These are phyloP conservation scores for Lolium multiflorum DNA, from an alignment of 176 grass and related monocot species.

Conservation along the genomic window DNA sequence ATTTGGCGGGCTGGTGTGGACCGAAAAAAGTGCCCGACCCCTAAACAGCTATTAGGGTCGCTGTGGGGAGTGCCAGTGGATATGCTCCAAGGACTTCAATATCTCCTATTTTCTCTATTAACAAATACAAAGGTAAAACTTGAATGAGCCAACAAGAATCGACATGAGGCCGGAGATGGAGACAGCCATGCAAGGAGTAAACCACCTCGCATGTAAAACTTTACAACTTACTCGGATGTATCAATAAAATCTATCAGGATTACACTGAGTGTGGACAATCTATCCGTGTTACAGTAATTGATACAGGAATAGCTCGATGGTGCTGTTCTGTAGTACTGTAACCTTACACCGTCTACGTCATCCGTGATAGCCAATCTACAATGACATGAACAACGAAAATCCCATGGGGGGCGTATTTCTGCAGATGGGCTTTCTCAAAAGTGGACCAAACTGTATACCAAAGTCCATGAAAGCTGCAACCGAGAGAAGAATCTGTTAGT, in stretches of 20 bases:
- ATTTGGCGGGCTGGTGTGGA: too few species aligned
- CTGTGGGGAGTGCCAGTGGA: background rate
- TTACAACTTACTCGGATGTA: too few species aligned
- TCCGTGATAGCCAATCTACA: constrained; percentile 1
- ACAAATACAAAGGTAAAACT: too few species aligned
- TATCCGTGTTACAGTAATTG: too few species aligned
- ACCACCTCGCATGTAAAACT: too few species aligned
- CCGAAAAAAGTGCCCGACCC: too few species aligned
- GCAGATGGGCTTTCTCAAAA: background rate
- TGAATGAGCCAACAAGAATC: too few species aligned
- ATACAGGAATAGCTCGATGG: background rate
- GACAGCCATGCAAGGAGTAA: too few species aligned
- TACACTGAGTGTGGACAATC: too few species aligned
- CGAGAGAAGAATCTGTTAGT: background rate
- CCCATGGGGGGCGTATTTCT: background rate
- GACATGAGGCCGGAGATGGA: too few species aligned
- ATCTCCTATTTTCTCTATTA: background rate
- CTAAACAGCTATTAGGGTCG: too few species aligned
- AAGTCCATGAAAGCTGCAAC: constrained; percentile 28
- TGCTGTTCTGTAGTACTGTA: background rate
- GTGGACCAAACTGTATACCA: constrained; percentile 31
- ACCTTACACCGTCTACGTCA: background rate
- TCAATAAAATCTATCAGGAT: too few species aligned
- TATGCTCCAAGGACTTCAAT: background rate
- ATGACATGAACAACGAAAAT: background rate